These are phyloP conservation scores for Amanita polypyramis DNA, from an alignment of 768 basidiomycete genomes.

Conservation along the genomic window DNA sequence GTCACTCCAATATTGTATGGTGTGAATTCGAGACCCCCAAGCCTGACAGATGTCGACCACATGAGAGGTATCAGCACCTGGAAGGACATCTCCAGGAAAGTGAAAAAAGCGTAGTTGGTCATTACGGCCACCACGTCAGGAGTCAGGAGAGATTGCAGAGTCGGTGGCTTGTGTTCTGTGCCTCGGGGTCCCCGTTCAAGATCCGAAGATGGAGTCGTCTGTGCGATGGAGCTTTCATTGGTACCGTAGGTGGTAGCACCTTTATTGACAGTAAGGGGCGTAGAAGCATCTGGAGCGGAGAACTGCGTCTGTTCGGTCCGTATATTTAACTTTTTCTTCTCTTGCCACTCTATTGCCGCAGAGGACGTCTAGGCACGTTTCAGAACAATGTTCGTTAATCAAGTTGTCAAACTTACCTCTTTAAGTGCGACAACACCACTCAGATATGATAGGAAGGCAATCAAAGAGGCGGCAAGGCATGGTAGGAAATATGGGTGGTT, in stretches of 20 bases:
- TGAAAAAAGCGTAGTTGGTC: background rate
- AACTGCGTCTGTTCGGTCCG: background rate
- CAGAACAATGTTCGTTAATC: background rate
- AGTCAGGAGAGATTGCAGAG: background rate
- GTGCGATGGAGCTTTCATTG: background rate
- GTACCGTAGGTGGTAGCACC: background rate
- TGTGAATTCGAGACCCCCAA: conserved; percentile 46
- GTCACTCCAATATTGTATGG: conserved; percentile 43
- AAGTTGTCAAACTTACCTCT: conserved; percentile 15
- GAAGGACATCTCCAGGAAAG: background rate
- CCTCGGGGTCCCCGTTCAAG: background rate
- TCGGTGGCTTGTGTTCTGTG: background rate
- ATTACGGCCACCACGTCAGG: background rate
- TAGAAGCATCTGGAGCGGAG: background rate
- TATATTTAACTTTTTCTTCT: background rate
- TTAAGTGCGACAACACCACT: conserved; percentile 16
- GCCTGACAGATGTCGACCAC: conserved; percentile 36
- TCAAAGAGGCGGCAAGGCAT: conserved; percentile 18
- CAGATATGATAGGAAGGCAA: conserved; percentile 15
- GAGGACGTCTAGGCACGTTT: too few species aligned
- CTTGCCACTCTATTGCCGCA: too few species aligned
- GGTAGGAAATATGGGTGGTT: conserved; percentile 28
- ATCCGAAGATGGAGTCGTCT: background rate
- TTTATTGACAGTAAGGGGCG: background rate
- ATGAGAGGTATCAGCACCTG: conserved; percentile 15